These are phyloP conservation scores for Populus simonii DNA, from an alignment of 345 rosid species.

Conservation along the genomic window DNA sequence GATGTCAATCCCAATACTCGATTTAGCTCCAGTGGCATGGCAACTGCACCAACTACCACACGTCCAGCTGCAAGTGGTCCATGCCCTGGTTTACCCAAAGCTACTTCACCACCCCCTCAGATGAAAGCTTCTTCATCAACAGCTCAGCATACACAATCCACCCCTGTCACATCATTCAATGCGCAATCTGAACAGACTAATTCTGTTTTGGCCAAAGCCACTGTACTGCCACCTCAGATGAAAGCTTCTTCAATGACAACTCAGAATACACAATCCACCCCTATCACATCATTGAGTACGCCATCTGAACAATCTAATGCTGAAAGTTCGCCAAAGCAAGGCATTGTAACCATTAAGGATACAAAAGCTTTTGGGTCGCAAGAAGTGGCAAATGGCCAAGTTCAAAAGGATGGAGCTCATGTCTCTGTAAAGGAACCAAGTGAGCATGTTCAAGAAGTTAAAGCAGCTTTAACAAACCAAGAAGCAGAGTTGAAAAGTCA, in stretches of 20 bases:
- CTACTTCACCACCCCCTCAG: not conserved
- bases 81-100: conserved; percentile 27
- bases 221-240: conserved; percentile 7
- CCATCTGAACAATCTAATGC: conserved; percentile 29
- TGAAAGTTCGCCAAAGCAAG: conserved; percentile 31
- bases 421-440: conserved; percentile 7
- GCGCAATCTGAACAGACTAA: conserved; percentile 24
- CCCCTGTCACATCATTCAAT: conserved; percentile 29
- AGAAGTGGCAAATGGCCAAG: conserved; percentile 25
- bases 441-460: conserved; percentile 24
- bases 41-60: conserved; percentile 30
- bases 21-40: conserved; percentile 18
- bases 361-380: conserved; percentile 19
- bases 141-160: conserved; percentile 28
- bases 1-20: conserved; percentile 37
- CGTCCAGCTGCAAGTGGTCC: conserved; percentile 20
- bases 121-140: conserved; percentile 32
- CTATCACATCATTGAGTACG: conserved; percentile 24
- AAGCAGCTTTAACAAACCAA: conserved; percentile 23
- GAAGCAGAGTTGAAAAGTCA: conserved; percentile 26
- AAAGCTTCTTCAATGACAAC: conserved; percentile 27
- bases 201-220: conserved; percentile 26
- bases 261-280: conserved; percentile 29
- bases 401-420: conserved; percentile 25
- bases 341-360: conserved; percentile 19